Percentiles rank a stretch among this genome's conserved stretches.
Evolutionary conservation across 176 grass and related monocot species (phyloP).

Genomic region (Zizania latifolia): DNA sequence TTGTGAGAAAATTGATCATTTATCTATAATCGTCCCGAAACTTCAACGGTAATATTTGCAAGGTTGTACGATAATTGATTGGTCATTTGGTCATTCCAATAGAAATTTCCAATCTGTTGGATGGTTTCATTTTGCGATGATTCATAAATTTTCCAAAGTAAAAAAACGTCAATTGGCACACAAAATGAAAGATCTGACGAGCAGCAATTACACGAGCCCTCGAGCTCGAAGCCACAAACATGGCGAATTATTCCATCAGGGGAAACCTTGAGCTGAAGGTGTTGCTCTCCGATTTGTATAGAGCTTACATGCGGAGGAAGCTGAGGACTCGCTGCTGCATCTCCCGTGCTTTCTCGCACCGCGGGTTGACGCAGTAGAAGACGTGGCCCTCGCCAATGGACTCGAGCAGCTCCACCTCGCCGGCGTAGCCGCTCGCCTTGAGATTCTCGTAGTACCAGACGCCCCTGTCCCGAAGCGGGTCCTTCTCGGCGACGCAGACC

Average conservation of each 20-base stretch:
- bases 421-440: constrained; percentile 47
- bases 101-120: background rate
- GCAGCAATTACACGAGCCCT: background rate
- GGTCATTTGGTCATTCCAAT: background rate
- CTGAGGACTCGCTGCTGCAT: constrained; percentile 38
- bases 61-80: background rate
- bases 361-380: constrained; percentile 50
- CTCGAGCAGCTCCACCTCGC: constrained; percentile 58
- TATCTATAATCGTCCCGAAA: background rate
- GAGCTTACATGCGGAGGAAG: constrained; percentile 42
- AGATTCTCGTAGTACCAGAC: constrained; percentile 69
- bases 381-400: constrained; percentile 50
- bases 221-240: background rate
- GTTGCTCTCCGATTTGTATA: background rate
- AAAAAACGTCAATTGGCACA: background rate
- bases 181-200: background rate
- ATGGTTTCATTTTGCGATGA: background rate
- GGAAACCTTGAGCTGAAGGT: background rate
- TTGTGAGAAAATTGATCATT: no score
- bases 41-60: background rate
- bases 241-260: constrained; percentile 18
- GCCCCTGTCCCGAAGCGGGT: constrained; percentile 63
- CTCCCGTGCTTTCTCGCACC: constrained; percentile 33
- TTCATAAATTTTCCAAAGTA: background rate
- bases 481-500: constrained; percentile 73